Evolutionary conservation across 2,329 filamentous ascomycete genomes (phyloP).

Genomic region (Ceratocystis albifundus): DNA sequence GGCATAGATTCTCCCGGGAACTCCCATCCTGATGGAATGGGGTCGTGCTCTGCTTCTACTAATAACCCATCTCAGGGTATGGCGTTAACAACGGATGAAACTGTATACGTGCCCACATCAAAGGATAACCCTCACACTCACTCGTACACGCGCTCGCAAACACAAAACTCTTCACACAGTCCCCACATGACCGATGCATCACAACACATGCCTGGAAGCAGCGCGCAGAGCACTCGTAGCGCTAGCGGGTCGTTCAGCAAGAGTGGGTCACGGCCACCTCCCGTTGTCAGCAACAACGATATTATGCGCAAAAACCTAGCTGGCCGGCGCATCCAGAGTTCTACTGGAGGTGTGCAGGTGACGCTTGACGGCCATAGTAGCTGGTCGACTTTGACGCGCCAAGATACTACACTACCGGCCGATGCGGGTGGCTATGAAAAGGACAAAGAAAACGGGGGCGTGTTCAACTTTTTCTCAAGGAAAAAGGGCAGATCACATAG

Average conservation of each 20-base stretch:
- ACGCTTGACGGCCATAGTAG: conserved; percentile 79
- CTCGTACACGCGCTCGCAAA: conserved; percentile 11
- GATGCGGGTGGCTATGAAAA: conserved; percentile 49
- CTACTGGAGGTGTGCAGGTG: conserved; percentile 77
- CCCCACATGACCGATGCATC: not conserved
- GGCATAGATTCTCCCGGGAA: conserved; percentile 17
- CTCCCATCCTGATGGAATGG: not conserved
- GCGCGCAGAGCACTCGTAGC: conserved; percentile 22
- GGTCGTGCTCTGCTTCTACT: not conserved
- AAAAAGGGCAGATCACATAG: conserved; percentile 86
- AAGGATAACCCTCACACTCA: conserved; percentile 24
- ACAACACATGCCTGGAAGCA: conserved; percentile 16
- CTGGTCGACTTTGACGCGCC: conserved; percentile 82
- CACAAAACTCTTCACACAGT: not conserved
- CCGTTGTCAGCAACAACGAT: conserved; percentile 12
- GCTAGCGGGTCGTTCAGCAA: conserved; percentile 15
- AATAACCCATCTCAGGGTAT: conserved; percentile 7
- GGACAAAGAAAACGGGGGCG: conserved; percentile 55
- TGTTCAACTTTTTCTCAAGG: conserved; percentile 78
- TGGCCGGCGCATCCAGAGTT: conserved; percentile 56
- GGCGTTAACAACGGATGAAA: conserved; percentile 43
- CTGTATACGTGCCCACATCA: conserved; percentile 32
- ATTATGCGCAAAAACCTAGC: conserved; percentile 19
- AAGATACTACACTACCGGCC: conserved; percentile 61
- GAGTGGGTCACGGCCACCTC: conserved; percentile 7